Evolutionary conservation across 176 grass and related monocot species (phyloP).

Genomic region (Avena sativa): DNA sequence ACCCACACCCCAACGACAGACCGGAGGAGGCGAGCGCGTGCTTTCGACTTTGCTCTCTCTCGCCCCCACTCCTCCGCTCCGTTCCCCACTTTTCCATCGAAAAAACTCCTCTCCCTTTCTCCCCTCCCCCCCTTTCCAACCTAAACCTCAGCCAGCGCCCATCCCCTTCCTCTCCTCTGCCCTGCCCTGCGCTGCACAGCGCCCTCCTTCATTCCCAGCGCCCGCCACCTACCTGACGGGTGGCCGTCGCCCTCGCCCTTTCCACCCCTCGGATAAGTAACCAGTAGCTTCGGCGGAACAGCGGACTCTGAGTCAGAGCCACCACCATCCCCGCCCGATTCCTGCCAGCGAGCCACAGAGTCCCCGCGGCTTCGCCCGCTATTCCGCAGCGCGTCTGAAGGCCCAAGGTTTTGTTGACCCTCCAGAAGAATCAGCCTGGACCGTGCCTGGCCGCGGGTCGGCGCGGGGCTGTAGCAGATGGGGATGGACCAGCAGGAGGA

Average conservation of each 20-base stretch:
- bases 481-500: slow-evolving; percentile 14
- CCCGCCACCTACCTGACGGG: slow-evolving; percentile 35
- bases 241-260: neutral
- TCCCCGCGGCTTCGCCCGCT: neutral
- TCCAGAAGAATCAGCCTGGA: too few relatives aligned
- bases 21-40: neutral
- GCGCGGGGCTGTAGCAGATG: neutral
- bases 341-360: neutral
- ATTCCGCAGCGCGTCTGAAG: neutral
- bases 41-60: neutral
- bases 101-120: slow-evolving; percentile 37
- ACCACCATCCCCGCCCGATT: neutral
- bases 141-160: slow-evolving; percentile 47
- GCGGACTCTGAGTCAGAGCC: neutral
- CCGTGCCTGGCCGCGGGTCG: too few relatives aligned
- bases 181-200: neutral
- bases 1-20: slow-evolving; percentile 31
- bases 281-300: neutral
- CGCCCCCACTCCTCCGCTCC: neutral
- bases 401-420: neutral
- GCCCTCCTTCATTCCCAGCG: slow-evolving; percentile 24
- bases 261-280: neutral
- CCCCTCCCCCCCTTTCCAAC: slow-evolving; percentile 41
- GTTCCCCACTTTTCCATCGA: neutral
- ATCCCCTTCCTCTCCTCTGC: neutral